Evolutionary conservation across 768 basidiomycete species (phyloP), one percentile per base, ranked within the genome.

Genomic region (Lactarius sp.): DNA sequence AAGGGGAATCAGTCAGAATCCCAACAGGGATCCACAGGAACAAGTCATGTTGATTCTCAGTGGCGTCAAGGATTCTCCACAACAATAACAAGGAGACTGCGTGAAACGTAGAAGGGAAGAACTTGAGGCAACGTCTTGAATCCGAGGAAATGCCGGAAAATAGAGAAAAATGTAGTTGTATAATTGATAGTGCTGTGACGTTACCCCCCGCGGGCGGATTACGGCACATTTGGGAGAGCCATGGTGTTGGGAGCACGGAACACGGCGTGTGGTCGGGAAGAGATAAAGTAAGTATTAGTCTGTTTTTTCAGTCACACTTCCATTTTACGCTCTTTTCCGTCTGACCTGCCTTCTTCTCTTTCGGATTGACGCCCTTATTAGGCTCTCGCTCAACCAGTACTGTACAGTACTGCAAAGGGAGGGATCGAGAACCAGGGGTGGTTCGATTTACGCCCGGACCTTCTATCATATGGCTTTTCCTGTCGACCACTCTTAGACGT

Each of bases 321-420:
- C 60, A 61, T 61, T 61, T 55, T 16, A 20, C 31, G 27, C 53
- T 13, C 22, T 49, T 49, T 61, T 22, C 47, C 56, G 13, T 36
- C 46, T 44, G 27, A 33, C 56, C 16, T 52, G 33, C 6, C 6
- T 10, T 3, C 51, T 53, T 55, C 60, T 41, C 20, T 61, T 55
- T 55, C 37, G 59, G 59, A 60, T 61, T 61, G 60, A 61, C 60
- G 53, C 60, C 36, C 60, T 41, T 49, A 49, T 61, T 61, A 55
- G 59, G 59, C 34, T 53, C 52, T 53, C 52, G 5, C 36, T 22
- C 8, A 9, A 16, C 58, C 58, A 6, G 5, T 39, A 18, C 58
- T 6, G 57, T 36, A 18, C 58, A 3, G 57, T 36, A 27, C 16
- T 9, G n/a, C 6, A 10, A 20, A 20, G 56, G 1, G 13, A 22